Evolutionary conservation across 2,329 filamentous ascomycete species (phyloP), one percentile per base, ranked within the genome.

Genomic region (Dissoconium aciculare): DNA sequence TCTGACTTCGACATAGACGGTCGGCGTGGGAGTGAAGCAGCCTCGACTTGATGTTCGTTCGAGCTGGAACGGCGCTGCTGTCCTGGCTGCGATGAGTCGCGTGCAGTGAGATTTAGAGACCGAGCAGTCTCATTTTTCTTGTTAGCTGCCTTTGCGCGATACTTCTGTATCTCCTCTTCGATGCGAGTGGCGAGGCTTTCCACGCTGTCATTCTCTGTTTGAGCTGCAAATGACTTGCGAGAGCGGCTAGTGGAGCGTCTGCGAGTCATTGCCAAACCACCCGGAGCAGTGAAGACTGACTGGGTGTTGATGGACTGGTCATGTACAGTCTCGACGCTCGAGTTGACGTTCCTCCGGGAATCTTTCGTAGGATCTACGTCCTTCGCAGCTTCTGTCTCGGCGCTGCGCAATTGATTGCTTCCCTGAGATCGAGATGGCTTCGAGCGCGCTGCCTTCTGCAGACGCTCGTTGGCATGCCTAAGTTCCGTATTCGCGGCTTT

Each of bases 381-480:
- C n/a, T n/a, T n/a, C n/a, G n/a, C n/a, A n/a, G n/a, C n/a, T n/a
- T n/a, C n/a, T n/a, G n/a, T n/a, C n/a, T n/a, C n/a, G n/a, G n/a
- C n/a, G n/a, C n/a, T n/a, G n/a, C n/a, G n/a, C n/a, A n/a, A n/a
- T n/a, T n/a, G n/a, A n/a, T n/a, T n/a, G n/a, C n/a, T n/a, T n/a
- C n/a, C n/a, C n/a, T n/a, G n/a, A n/a, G n/a, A n/a, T n/a, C n/a
- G n/a, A n/a, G 27, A 17, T 15, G 17, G 8, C 23, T 31, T 32
- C 28, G 55, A 36, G 13, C 56, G 47, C 3, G 50, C 46, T 11
- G 60, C 44, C 32, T 59, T 51, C 5, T 47, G 35, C 28, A 63
- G 49, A 15, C 54, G 48, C 27, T 57, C 49, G 21, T 60, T 61
- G 30, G 59, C 54, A 2, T 51, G 27, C 16, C 53, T 50, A 31